Conservation (phyloP, 495 filamentous ascomycete species). For the Tirmania nivea region DNA sequence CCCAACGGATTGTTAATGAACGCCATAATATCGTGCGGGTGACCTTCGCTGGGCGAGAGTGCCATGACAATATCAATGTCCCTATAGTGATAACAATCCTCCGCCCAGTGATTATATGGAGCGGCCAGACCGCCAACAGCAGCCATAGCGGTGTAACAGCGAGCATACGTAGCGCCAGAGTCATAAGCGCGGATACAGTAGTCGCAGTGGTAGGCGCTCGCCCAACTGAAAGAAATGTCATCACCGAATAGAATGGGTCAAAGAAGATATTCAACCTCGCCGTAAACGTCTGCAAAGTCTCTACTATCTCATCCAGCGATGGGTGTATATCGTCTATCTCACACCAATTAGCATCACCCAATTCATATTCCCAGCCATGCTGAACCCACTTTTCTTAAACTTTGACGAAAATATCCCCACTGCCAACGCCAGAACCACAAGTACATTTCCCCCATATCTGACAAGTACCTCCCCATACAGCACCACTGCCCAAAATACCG, state of each 20-base stretch:
- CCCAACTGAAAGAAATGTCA: constrained; percentile 70
- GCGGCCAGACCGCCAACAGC: constrained; percentile 45
- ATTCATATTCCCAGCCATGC: background rate
- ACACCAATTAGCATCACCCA: background rate
- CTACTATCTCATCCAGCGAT: constrained; percentile 90
- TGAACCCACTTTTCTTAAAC: constrained; percentile 26
- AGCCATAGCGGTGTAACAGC: constrained; percentile 78
- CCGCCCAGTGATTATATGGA: constrained; percentile 69
- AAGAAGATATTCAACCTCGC: constrained; percentile 75
- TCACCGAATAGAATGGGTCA: constrained; percentile 33
- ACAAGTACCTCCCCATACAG: constrained; percentile 71
- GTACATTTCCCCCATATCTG: constrained; percentile 56
- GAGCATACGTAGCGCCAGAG: constrained; percentile 71
- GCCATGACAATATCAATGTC: constrained; percentile 70
- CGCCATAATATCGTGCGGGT: constrained; percentile 80
- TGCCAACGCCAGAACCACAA: constrained; percentile 58
- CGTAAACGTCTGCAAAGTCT: constrained; percentile 71
- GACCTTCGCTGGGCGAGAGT: constrained; percentile 69
- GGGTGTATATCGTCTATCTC: constrained; percentile 21
- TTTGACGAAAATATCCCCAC: constrained; percentile 79
- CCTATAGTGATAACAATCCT: constrained; percentile 59
- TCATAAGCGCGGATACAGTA: constrained; percentile 74
- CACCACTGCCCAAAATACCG: constrained; percentile 60
- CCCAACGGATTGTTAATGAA: constrained; percentile 45
- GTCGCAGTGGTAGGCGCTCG: constrained; percentile 78